Conservation (phyloP, 257 asterid species). For the Eucommia ulmoides region DNA sequence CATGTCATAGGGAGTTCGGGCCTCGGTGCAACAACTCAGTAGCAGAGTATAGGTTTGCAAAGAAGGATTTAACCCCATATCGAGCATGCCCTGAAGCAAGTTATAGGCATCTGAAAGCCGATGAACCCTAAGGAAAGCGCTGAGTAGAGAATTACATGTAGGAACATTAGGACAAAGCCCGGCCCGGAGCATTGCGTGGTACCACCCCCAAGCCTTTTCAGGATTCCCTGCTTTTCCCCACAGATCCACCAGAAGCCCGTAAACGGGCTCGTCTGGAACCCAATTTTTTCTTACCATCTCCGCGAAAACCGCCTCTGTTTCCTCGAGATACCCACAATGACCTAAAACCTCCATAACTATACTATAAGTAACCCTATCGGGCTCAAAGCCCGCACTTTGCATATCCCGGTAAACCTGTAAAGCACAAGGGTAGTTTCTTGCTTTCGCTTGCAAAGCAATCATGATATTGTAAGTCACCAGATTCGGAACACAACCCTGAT, state of each 20-base stretch:
- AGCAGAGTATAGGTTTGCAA: conserved; percentile 87
- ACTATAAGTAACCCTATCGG: conserved; percentile 91
- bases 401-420: conserved; percentile 78
- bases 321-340: conserved; percentile 84
- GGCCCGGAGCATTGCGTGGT: conserved; percentile 63
- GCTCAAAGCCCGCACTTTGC: conserved; percentile 88
- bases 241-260: conserved; percentile 82
- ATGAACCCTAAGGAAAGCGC: conserved; percentile 91
- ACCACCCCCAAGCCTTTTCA: conserved; percentile 92
- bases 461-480: conserved; percentile 84
- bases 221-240: conserved; percentile 92
- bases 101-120: conserved; percentile 64
- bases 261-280: conserved; percentile 97
- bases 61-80: conserved; percentile 65
- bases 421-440: conserved; percentile 73
- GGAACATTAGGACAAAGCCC: conserved; percentile 90
- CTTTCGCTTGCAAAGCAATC: conserved; percentile 92
- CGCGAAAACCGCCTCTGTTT: conserved; percentile 73
- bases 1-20: conserved; percentile 65
- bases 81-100: conserved; percentile 72
- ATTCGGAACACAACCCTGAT: conserved; percentile 78
- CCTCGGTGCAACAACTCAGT: conserved; percentile 85
- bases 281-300: conserved; percentile 87
- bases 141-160: conserved; percentile 81
- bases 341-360: conserved; percentile 97